Evolutionary conservation across 1,139 yeast species (phyloP), one percentile per base, ranked within the genome.

Genomic region (Suhomyces terraborum): DNA sequence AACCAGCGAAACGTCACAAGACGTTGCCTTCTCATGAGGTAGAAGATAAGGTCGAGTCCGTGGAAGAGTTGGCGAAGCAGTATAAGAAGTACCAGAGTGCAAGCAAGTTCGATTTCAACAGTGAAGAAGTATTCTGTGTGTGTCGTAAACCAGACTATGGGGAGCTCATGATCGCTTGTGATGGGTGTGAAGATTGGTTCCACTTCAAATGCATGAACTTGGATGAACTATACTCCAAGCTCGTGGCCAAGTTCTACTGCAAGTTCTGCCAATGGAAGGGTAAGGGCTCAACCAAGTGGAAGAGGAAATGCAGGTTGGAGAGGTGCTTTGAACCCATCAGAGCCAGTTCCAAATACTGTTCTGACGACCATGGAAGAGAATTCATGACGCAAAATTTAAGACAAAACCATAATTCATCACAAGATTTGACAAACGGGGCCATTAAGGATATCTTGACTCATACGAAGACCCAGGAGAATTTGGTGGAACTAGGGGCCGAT

Each of bases 181-280:
- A 89, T 59, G 91, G 88, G 6, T 91, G 98, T 63, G 96, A 89
- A 56, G 96, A 88, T 49, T 91, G 98, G 98, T 91, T 76, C 57
- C 97, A 91, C 62, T 88, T 91, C 59, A 70, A 68, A 36, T 91
- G 97, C 56, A 79, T 89, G 73, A 75, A 75, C 45, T 59, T 89
- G 35, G 70, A 80, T 36, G 64, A 62, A n/a, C 62, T 67, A 31
- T 77, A 76, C 54, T 75, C 79, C 41, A 69, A 73, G 33, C 66
- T 89, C 41, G 81, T 89, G 7, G 74, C 78, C 35, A 77, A 76
- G 44, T 91, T 77, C 56, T 84, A 69, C 54, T 91, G 98, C 56
- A 85, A 86, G 12, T 79, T 80, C 46, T 91, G 98, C 59, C 76
- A 73, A 36, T 73, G 78, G 59, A 61, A 73, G 43, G 74, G 67